Evolutionary conservation across 1,139 yeast genomes (phyloP), one percentile per base, ranked within the genome.

Genomic region (Arxiozyma bovina): DNA sequence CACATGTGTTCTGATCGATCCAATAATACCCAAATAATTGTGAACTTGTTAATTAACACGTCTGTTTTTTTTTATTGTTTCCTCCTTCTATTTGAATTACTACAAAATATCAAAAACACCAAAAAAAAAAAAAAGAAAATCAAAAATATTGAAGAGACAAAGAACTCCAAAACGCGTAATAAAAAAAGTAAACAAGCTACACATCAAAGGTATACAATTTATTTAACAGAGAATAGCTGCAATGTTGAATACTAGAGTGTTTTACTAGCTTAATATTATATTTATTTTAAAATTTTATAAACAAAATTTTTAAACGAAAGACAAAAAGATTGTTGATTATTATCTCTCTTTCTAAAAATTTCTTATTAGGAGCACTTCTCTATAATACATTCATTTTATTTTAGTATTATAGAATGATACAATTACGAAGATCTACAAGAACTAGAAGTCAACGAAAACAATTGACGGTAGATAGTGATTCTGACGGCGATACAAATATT

Each of bases 381-480:
- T 12, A 4, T 4, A 34, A 34, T 34, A 34, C 2, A 34, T 15
- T 34, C 4, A 12, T 12, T 34, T 34, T 2, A 34, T 2, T 34
- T 4, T 12, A 34, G 17, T 15, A 2, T 34, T 3, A 1, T 8
- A 42, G 17, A 11, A 55, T 53, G 58, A 34, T 53, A 11, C 50
- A 42, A 8, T 20, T 41, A 41, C 55, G 57, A 46, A 51, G 56
- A 25, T 54, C 56, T 1, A n/a, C 46, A 9, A 51, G 57, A 44
- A 30, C 38, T 5, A 50, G 44, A 40, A 48, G 48, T 21, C 41
- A 47, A 22, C 18, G 17, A 12, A 25, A 30, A 17, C 42, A 42
- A 6, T 18, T 40, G 9, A 41, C 46, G 4, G 50, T 34, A 50
- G 23, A 46, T 18, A 34, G 23, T 38, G 50, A 46, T 34, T 34